phyloP scores from a whole-genome alignment of 768 basidiomycete genomes.

The Grammothele lineata region DNA sequence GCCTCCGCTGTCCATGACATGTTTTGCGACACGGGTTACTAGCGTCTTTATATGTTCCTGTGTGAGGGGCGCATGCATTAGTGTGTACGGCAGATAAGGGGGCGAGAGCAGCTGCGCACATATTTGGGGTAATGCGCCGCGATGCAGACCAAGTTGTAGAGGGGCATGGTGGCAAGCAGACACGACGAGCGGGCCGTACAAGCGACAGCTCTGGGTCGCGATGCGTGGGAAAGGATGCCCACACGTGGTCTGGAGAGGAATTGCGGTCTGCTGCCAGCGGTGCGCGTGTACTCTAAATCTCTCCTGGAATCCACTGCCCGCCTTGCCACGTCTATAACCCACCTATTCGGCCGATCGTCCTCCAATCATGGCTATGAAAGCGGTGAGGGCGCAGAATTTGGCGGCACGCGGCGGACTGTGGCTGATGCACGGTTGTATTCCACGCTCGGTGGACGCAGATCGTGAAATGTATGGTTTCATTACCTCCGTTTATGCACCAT shows the following conservation, averaged over 20 bases:
- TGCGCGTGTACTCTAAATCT: conserved; percentile 1
- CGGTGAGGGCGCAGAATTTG: conserved; percentile 43
- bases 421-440: background rate
- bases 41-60: conserved; percentile 75
- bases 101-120: conserved; percentile 38
- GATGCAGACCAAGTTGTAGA: conserved; percentile 87
- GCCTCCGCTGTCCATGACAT: conserved; percentile 71
- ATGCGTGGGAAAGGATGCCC: conserved; percentile 20
- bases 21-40: conserved; percentile 64
- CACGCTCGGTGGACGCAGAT: conserved; percentile 19
- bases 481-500: conserved; percentile 6
- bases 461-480: conserved; percentile 31
- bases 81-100: background rate
- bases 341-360: background rate
- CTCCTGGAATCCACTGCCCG: too few relatives aligned
- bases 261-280: conserved; percentile 7
- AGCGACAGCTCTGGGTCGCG: conserved; percentile 5
- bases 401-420: background rate
- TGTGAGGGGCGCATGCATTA: too few relatives aligned
- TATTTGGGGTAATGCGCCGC: conserved; percentile 72
- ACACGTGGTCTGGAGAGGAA: conserved; percentile 11
- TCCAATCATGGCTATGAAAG: conserved; percentile 65
- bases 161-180: conserved; percentile 54
- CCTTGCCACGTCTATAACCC: background rate
- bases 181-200: background rate